These are phyloP conservation scores for Pestalotiopsis fici DNA, from an alignment of 2,329 filamentous ascomycete species.

Conservation along the genomic window DNA sequence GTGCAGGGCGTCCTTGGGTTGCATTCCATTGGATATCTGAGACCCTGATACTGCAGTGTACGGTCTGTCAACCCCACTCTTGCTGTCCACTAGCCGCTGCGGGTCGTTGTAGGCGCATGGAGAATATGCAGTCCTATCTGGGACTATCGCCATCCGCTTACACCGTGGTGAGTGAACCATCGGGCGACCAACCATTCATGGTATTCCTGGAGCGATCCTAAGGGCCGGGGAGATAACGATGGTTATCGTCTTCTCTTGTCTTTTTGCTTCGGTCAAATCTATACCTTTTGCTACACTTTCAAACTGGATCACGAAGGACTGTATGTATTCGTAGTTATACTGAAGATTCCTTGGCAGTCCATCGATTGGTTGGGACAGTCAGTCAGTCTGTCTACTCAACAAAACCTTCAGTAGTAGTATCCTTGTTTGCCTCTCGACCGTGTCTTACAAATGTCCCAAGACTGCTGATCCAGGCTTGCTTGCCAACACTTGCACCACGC, in stretches of 20 bases:
- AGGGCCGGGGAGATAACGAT: not conserved
- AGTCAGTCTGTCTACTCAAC: not conserved
- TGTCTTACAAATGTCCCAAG: conserved; percentile 4
- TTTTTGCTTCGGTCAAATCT: not conserved
- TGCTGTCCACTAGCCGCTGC: conserved; percentile 8
- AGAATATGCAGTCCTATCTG: not conserved
- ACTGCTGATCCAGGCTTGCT: not conserved
- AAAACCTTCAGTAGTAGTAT: not conserved
- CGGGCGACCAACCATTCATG: not conserved
- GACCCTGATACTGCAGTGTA: conserved; percentile 7
- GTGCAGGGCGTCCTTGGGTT: not conserved
- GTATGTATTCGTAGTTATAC: not conserved
- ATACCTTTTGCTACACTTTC: not conserved
- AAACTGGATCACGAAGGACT: not conserved
- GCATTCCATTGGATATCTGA: conserved; percentile 5
- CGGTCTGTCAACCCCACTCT: conserved; percentile 9
- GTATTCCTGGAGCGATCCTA: not conserved
- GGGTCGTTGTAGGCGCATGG: conserved; percentile 6
- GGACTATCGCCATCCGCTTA: not conserved
- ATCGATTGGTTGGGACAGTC: not conserved
- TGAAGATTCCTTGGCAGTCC: not conserved
- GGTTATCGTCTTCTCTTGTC: not conserved
- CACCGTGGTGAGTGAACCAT: not conserved
- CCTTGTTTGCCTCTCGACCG: not conserved
- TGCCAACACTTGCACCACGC: not conserved